Conservation (phyloP, 2,329 filamentous ascomycete genomes). For the Clarireedia monteithiana region DNA sequence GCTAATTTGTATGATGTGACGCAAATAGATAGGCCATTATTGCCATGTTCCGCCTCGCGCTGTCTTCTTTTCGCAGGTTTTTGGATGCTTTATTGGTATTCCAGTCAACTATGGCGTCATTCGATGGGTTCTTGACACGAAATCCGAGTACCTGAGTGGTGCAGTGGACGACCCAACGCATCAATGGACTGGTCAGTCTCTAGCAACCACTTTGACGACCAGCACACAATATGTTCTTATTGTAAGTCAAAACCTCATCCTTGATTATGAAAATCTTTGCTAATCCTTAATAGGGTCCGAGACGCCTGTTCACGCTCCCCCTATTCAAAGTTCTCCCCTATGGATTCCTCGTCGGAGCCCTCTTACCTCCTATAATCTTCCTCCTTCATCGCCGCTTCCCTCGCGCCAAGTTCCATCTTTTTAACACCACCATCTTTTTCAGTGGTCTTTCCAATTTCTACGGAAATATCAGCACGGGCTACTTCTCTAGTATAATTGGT, state of each 20-base stretch:
- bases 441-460: slow-evolving; percentile 47
- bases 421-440: slow-evolving; percentile 57
- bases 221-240: slow-evolving; percentile 54
- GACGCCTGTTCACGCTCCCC: slow-evolving; percentile 39
- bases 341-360: slow-evolving; percentile 44
- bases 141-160: slow-evolving; percentile 47
- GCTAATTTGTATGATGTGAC: no score
- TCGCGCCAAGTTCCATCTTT: slow-evolving; percentile 42
- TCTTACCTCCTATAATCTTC: slow-evolving; percentile 40
- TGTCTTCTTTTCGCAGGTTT: slow-evolving; percentile 54
- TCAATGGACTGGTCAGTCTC: slow-evolving; percentile 52
- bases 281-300: slow-evolving; percentile 32
- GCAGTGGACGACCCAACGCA: slow-evolving; percentile 43
- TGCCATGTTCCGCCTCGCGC: slow-evolving; percentile 52
- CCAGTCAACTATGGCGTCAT: slow-evolving; percentile 55
- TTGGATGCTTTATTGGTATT: slow-evolving; percentile 49
- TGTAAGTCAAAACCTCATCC: slow-evolving; percentile 25
- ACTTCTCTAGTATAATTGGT: slow-evolving; percentile 48
- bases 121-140: slow-evolving; percentile 50
- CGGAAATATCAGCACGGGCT: slow-evolving; percentile 54
- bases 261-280: neutral
- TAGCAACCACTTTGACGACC: slow-evolving; percentile 44
- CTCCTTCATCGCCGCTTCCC: slow-evolving; percentile 46
- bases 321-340: slow-evolving; percentile 43
- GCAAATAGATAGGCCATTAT: slow-evolving; percentile 46